These are phyloP conservation scores for Akebia trifoliata DNA, from an alignment of 164 flowering plant species.

Conservation along the genomic window DNA sequence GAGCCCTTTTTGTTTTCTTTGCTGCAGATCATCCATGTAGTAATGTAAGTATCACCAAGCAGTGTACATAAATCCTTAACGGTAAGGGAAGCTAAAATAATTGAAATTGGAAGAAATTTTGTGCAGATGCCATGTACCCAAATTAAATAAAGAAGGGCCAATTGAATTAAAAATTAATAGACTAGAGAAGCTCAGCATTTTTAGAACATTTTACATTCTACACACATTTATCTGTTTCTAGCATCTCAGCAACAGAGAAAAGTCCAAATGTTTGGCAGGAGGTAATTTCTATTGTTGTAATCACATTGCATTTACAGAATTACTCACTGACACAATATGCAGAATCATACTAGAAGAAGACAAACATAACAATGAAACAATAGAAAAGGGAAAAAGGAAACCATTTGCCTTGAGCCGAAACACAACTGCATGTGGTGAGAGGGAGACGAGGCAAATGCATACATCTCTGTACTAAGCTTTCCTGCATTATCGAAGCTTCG, in stretches of 20 bases:
- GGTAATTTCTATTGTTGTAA: not conserved
- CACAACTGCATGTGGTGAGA: conserved; percentile 11
- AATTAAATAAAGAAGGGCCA: conserved; percentile 6
- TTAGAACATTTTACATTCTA: not conserved
- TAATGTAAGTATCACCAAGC: not conserved
- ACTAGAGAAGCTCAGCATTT: not conserved
- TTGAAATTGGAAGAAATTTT: not conserved
- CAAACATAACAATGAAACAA: conserved; percentile 7
- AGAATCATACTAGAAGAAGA: not conserved
- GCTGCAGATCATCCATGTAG: conserved; percentile 2
- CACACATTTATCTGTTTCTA: conserved; percentile 3
- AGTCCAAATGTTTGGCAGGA: conserved; percentile 4
- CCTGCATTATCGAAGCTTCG: conserved; percentile 31
- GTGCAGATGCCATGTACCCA: conserved; percentile 11
- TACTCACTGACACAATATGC: conserved; percentile 10
- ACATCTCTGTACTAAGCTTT: conserved; percentile 1
- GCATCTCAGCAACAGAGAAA: conserved; percentile 7
- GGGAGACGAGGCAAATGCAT: conserved; percentile 6
- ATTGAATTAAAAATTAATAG: conserved; percentile 2
- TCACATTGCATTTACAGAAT: conserved; percentile 20
- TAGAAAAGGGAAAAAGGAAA: not conserved
- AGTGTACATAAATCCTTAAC: conserved; percentile 4
- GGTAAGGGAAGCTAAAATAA: conserved; percentile 7
- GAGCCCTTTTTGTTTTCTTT: not conserved
- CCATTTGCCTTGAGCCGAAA: conserved; percentile 8